phyloP scores from a whole-genome alignment of 345 rosid species.

The Punica granatum region DNA sequence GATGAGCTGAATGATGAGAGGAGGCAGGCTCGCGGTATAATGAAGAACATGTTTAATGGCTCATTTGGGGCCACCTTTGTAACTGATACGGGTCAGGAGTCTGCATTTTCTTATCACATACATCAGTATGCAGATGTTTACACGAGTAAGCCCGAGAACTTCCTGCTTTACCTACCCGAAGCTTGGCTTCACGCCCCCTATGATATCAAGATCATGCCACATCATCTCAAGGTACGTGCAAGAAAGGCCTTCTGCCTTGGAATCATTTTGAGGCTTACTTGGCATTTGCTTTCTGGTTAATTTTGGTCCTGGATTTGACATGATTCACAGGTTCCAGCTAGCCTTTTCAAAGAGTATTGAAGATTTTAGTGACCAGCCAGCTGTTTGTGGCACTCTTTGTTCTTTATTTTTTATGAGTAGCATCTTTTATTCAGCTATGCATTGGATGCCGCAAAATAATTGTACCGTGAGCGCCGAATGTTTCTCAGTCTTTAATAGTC shows the following conservation, averaged over 20 bases:
- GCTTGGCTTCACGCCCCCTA: slow-evolving; percentile 94
- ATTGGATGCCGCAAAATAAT: not conserved
- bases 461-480: not conserved
- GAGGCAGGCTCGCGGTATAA: slow-evolving; percentile 51
- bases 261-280: not conserved
- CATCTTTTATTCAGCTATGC: not conserved
- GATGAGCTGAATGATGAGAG: slow-evolving; percentile 71
- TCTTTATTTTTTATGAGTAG: not conserved
- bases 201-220: slow-evolving; percentile 95
- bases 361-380: not conserved
- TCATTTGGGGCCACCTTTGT: slow-evolving; percentile 98
- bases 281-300: not conserved
- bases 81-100: slow-evolving; percentile 87
- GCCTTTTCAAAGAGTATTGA: slow-evolving; percentile 8
- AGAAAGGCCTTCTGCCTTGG: not conserved
- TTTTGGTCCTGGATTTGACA: not conserved
- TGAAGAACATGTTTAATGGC: slow-evolving; percentile 85
- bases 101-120: slow-evolving; percentile 92
- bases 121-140: slow-evolving; percentile 91
- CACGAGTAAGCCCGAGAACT: slow-evolving; percentile 92
- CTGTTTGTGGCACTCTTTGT: not conserved
- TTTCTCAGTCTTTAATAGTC: not conserved
- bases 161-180: slow-evolving; percentile 63
- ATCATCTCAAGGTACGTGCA: slow-evolving; percentile 72
- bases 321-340: slow-evolving; percentile 11